Conservation (phyloP, 169 alveolate species). For the Babesia ovata region DNA sequence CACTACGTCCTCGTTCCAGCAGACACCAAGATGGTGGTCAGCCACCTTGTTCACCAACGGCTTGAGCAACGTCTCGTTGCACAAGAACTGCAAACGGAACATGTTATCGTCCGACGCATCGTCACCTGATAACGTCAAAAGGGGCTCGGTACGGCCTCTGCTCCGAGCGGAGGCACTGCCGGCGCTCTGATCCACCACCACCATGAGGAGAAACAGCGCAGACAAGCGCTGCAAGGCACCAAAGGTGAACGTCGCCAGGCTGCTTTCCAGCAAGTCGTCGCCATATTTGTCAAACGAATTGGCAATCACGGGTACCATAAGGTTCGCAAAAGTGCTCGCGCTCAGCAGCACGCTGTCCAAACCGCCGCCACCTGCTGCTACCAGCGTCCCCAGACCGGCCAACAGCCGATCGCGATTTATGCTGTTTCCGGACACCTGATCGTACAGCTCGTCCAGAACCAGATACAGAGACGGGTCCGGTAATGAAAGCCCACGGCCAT, state of each 20-base stretch:
- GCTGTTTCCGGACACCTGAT: not conserved
- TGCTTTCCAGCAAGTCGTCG: constrained; percentile 5
- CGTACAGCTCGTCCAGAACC: constrained; percentile 36
- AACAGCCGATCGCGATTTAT: not conserved
- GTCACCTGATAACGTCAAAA: not conserved
- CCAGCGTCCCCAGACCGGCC: not conserved
- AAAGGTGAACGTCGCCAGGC: constrained; percentile 18
- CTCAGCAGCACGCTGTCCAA: constrained; percentile 23
- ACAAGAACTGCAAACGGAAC: constrained; percentile 1
- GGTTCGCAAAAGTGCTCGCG: constrained; percentile 14
- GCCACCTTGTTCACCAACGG: constrained; percentile 4
- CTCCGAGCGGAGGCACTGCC: not conserved
- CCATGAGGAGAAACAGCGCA: constrained; percentile 28
- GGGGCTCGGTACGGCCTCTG: not conserved
- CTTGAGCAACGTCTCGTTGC: constrained; percentile 26
- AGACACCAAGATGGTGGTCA: not conserved
- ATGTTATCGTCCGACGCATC: constrained; percentile 3
- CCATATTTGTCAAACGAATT: not conserved
- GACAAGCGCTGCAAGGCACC: constrained; percentile 29
- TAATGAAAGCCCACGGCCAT: not conserved
- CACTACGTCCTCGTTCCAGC: constrained; percentile 29
- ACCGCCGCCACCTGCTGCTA: not conserved
- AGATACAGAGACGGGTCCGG: constrained; percentile 11
- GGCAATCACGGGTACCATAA: constrained; percentile 17
- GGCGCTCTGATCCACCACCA: constrained; percentile 11